Percentiles rank a stretch among this genome's conserved stretches.
Conservation (phyloP, 805 yeast species). For the Alloascoidea africana region DNA sequence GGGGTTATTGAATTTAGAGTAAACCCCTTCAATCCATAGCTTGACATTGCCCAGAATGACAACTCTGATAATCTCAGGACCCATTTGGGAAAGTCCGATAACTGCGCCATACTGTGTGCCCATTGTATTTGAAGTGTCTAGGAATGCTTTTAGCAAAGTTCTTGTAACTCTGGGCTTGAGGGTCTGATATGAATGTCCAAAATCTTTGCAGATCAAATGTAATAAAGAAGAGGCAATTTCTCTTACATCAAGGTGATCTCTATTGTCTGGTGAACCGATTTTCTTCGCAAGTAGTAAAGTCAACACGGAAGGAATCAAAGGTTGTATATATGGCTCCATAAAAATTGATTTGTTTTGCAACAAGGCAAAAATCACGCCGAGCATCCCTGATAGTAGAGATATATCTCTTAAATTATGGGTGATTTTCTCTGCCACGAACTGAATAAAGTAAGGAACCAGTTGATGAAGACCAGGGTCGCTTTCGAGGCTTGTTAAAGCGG, state of each 20-base stretch:
- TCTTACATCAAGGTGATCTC: slow-evolving; percentile 46
- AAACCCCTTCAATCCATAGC: slow-evolving; percentile 41
- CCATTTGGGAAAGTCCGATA: slow-evolving; percentile 69
- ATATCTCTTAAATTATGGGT: slow-evolving; percentile 73
- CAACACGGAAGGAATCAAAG: slow-evolving; percentile 90
- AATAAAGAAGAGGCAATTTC: slow-evolving; percentile 79
- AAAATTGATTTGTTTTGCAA: slow-evolving; percentile 73
- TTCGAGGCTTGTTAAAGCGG: slow-evolving; percentile 73
- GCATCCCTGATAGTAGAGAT: slow-evolving; percentile 61
- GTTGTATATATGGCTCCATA: slow-evolving; percentile 91
- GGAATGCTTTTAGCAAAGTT: slow-evolving; percentile 78
- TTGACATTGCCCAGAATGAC: slow-evolving; percentile 71
- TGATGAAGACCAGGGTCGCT: slow-evolving; percentile 96
- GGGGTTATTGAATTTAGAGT: slow-evolving; percentile 15
- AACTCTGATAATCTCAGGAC: slow-evolving; percentile 76
- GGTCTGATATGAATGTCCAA: slow-evolving; percentile 77
- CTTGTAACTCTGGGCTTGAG: slow-evolving; percentile 88
- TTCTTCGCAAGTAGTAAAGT: slow-evolving; percentile 81
- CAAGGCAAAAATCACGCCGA: slow-evolving; percentile 77
- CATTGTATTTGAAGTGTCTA: slow-evolving; percentile 68
- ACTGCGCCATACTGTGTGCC: slow-evolving; percentile 92
- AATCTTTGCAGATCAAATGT: slow-evolving; percentile 61
- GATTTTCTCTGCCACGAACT: slow-evolving; percentile 89
- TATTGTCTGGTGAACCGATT: slow-evolving; percentile 42
- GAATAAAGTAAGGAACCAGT: slow-evolving; percentile 89